Evolutionary conservation across 1,284 basidiomycete species (phyloP), one percentile per base, ranked within the genome.

Genomic region (Laetiporus sulphureus): DNA sequence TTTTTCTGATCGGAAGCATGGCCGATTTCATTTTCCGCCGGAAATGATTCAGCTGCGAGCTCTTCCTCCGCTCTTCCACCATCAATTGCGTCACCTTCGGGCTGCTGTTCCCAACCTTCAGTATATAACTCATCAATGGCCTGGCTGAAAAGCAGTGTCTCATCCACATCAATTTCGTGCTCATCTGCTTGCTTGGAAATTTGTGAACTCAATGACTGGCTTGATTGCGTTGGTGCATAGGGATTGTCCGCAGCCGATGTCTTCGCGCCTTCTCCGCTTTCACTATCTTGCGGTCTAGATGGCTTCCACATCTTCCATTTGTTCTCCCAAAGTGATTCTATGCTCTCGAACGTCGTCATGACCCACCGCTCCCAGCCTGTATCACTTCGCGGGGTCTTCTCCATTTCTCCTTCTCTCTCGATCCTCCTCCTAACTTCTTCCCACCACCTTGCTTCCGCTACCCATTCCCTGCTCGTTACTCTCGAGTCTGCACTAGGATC

Each of bases 271-370:
- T n/a, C n/a, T n/a, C n/a, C n/a, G n/a, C n/a, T n/a, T n/a, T n/a
- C n/a, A 6, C 32, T 37, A 5, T 41, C 39, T 3, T 21, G 23
- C n/a, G 41, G 32, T n/a, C 20, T 41, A n/a, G 42, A 43, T 19
- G 79, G 77, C 49, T 62, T 75, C 80, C 81, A 83, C 5, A 63
- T 67, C 56, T 65, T 77, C 61, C 69, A 72, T 34, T 68, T 55
- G 31, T 71, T 61, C 38, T 79, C 77, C 85, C 86, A 89, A 2
- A 88, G 65, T 0, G 75, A 81, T 61, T 88, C 79, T 5, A 91
- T 70, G 40, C 91, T 93, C 58, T 93, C 84, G 53, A 94, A 95
- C 0, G 87, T 81, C 1, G 88, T 87, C 82, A 91, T 86, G 32
- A 90, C 79, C 73, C 79, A 86, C 62, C 65, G 64, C 60, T 77